Percentiles rank a stretch among this genome's conserved stretches.
Evolutionary conservation across 2,329 filamentous ascomycete genomes (phyloP).

Genomic region (Colletotrichum brevisporum): DNA sequence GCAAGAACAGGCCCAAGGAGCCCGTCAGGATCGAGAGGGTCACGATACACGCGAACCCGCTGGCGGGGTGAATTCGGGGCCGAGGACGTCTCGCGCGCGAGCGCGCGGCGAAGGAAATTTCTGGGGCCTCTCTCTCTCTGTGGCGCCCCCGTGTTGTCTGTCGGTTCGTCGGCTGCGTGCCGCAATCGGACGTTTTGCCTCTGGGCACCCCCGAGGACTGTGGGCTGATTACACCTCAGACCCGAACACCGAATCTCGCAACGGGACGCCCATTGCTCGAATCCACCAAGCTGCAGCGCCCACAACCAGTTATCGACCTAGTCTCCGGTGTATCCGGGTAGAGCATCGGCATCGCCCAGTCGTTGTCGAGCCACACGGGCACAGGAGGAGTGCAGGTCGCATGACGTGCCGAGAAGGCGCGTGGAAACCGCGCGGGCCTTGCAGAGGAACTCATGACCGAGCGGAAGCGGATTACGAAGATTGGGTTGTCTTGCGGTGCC

Average conservation of each 20-base stretch:
- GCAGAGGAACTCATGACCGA: not conserved
- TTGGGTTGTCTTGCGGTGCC: accelerated
- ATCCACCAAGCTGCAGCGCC: too few species aligned
- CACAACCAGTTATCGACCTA: not conserved
- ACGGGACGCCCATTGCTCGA: too few species aligned
- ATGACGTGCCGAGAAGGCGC: not conserved
- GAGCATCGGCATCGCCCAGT: not conserved
- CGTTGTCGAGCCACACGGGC: not conserved
- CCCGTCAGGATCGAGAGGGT: conserved; percentile 76
- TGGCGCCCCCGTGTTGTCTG: too few species aligned
- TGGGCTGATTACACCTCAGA: too few species aligned
- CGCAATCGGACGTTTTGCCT: too few species aligned
- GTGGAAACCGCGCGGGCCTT: not conserved
- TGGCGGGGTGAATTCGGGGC: conserved; percentile 68
- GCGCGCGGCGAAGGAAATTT: too few species aligned
- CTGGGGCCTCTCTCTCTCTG: too few species aligned
- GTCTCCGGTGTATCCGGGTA: not conserved
- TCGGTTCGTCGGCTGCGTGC: too few species aligned
- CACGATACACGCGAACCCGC: conserved; percentile 84
- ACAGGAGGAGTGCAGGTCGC: not conserved
- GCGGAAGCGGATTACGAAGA: not conserved
- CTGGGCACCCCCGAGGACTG: too few species aligned
- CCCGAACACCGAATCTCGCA: too few species aligned
- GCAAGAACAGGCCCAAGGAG: conserved; percentile 81
- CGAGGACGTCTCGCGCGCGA: too few species aligned